Base-by-base conservation (phyloP, 1,139 yeast genomes). In the Yamadazyma sp. region DNA sequence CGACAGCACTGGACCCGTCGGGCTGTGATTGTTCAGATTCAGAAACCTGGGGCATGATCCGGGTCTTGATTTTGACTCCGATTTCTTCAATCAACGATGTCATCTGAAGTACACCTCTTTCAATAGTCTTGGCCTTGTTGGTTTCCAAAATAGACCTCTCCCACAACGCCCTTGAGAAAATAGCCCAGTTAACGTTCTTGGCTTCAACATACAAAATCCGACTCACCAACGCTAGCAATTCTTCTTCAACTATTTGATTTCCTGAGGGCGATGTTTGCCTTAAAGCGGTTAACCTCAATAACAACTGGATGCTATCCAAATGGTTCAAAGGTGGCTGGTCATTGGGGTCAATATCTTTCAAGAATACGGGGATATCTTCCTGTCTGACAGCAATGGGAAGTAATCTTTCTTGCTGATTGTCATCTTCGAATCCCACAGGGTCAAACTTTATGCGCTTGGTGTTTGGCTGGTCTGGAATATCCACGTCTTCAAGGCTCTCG, bases 51-150 rank as follows among this genome's bases (percentile, higher is more conserved):
- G 94, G 88, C 33, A 86, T 72, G 38, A 80, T 62, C 44, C 82
- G 72, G 2, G 82, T 64, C 42, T 76, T 71, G 37, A 86, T 78
- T 41, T 81, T 80, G 41, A 83, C 71, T 1, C 95, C 96, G 31
- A 89, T 69, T 57, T 90, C 97, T 55, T 90, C 97, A 21, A 90
- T 92, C 35, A 94, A 69, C 4, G 95, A 82, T 37, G 92, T 94
- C 83, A 94, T 82, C 62, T 94, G 98, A 38, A 92, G 69, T 11
- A 90, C 82, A 38, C 97, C 97, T 59, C 98, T 77, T 62, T 94
- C 98, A 16, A 90, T 82, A 1, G 97, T 90, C 55, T 86, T 82
- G 3, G 95, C 81, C 46, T 82, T 83, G 32, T 73, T 73, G 0
- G 96, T 78, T 59, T 94, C 98, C 31, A 90, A 67, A 13, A 86